Evolutionary conservation across 345 rosid species (phyloP).

Genomic region (Aquilaria malaccensis): DNA sequence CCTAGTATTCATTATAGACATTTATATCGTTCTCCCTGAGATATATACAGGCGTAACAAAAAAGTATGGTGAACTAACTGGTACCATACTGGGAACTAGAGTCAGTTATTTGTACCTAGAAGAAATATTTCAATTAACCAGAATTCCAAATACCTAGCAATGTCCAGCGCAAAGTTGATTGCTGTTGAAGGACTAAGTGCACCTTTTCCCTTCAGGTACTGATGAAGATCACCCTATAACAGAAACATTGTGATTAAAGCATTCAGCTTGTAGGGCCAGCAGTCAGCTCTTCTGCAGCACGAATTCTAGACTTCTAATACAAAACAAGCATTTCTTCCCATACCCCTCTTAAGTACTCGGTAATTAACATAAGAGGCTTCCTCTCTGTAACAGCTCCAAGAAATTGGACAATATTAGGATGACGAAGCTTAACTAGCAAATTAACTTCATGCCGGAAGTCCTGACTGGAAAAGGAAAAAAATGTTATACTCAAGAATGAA

Average conservation of each 20-base stretch:
- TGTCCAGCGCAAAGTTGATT: conserved; percentile 88
- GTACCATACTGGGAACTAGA: no score
- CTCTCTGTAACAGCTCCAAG: conserved; percentile 97
- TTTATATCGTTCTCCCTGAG: no score
- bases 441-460: conserved; percentile 99
- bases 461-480: conserved; percentile 55
- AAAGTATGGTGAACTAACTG: no score
- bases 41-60: no score
- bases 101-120: no score
- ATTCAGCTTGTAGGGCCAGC: not conserved
- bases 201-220: conserved; percentile 90
- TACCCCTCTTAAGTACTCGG: conserved; percentile 96
- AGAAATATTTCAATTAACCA: no score
- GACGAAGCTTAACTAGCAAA: conserved; percentile 97
- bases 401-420: conserved; percentile 98
- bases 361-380: conserved; percentile 99
- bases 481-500: conserved; percentile 6
- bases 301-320: conserved; percentile 4
- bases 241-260: conserved; percentile 15
- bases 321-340: conserved; percentile 14
- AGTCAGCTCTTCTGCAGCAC: conserved; percentile 1
- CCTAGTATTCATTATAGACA: no score
- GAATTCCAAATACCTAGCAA: conserved; percentile 52
- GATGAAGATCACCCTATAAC: conserved; percentile 94
- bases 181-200: conserved; percentile 86